phyloP scores from a whole-genome alignment of 306 rosid genomes.

The Cucurbita moschata region DNA sequence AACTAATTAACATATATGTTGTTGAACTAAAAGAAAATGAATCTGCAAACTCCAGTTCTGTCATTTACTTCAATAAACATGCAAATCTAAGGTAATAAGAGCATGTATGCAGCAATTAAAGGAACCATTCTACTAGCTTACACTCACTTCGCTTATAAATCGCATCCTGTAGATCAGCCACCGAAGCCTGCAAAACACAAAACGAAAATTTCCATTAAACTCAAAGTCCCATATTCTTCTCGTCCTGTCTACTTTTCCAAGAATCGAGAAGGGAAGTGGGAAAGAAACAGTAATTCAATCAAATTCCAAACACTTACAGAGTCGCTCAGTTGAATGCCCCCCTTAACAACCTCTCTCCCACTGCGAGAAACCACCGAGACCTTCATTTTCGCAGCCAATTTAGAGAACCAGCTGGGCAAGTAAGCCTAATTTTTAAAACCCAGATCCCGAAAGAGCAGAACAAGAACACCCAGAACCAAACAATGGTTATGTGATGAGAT shows the following conservation, averaged over 20 bases:
- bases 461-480: not conserved
- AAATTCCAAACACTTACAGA: conserved; percentile 36
- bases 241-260: not conserved
- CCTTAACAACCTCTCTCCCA: conserved; percentile 69
- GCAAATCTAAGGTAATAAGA: not conserved
- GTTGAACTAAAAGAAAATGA: too few relatives aligned
- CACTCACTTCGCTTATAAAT: conserved; percentile 74
- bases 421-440: conserved; percentile 4
- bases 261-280: not conserved
- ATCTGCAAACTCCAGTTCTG: not conserved
- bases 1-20: too few relatives aligned
- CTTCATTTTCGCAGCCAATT: conserved; percentile 44
- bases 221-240: not conserved
- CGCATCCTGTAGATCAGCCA: conserved; percentile 87
- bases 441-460: conserved; percentile 13
- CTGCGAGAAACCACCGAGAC: conserved; percentile 61
- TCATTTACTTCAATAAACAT: not conserved
- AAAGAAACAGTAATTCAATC: not conserved
- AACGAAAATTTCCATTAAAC: not conserved
- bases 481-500: not conserved
- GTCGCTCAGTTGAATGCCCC: conserved; percentile 63
- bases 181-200: conserved; percentile 52
- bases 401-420: conserved; percentile 18
- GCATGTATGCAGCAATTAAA: not conserved
- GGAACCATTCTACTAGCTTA: not conserved